Evolutionary conservation across 352 stramenopile species (phyloP).

Genomic region (Globisporangium nagaii): DNA sequence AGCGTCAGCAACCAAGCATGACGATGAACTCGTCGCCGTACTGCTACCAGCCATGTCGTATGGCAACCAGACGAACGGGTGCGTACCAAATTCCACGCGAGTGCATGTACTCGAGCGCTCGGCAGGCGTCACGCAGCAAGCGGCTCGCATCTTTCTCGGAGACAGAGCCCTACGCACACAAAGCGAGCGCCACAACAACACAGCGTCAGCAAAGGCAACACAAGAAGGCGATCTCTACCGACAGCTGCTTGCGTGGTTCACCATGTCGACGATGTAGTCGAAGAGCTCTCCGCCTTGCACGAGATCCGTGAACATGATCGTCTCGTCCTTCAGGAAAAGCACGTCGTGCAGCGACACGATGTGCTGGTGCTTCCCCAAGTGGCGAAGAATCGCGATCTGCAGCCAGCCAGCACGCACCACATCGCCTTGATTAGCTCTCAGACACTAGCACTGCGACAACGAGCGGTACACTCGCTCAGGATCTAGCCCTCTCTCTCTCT

Average conservation of each 20-base stretch:
- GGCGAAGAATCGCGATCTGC: constrained; percentile 57
- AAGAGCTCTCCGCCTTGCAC: constrained; percentile 74
- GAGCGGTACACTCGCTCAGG: too few relatives aligned
- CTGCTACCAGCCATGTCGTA: not conserved
- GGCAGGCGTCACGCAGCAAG: constrained; percentile 56
- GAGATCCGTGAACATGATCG: constrained; percentile 78
- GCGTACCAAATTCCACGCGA: constrained; percentile 54
- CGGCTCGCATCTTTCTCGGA: constrained; percentile 68
- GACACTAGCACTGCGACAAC: too few relatives aligned
- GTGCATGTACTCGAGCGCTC: constrained; percentile 63
- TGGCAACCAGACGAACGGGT: not conserved
- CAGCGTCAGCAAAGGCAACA: not conserved
- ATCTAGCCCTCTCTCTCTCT: too few relatives aligned
- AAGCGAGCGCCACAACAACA: not conserved
- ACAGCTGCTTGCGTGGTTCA: too few relatives aligned
- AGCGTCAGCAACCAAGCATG: too few relatives aligned
- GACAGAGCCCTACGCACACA: constrained; percentile 43
- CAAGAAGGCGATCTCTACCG: not conserved
- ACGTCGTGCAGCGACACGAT: constrained; percentile 74
- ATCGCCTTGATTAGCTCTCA: too few relatives aligned
- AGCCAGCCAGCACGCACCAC: not conserved
- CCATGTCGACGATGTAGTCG: constrained; percentile 75
- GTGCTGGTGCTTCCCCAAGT: constrained; percentile 53
- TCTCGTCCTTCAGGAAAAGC: constrained; percentile 50
- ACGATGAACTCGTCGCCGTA: too few relatives aligned